These are phyloP conservation scores for Botrytis deweyae DNA, from an alignment of 2,329 filamentous ascomycete genomes.

Conservation along the genomic window DNA sequence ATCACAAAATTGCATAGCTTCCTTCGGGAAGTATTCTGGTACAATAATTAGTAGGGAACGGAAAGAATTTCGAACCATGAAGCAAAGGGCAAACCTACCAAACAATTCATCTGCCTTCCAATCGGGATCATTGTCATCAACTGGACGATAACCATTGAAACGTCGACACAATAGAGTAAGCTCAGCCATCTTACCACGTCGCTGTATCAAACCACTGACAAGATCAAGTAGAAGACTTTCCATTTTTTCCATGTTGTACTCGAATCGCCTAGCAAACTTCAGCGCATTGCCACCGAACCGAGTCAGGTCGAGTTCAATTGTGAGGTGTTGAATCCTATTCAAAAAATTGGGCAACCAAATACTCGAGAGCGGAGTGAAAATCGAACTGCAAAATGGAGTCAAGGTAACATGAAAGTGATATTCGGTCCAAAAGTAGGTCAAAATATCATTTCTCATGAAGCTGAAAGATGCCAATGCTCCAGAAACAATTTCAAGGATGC, in stretches of 20 bases:
- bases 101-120: conserved; percentile 1
- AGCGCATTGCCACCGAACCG: conserved; percentile 31
- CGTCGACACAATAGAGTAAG: conserved; percentile 28
- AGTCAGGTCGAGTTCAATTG: conserved; percentile 39
- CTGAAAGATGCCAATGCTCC: conserved; percentile 30
- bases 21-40: conserved; percentile 26
- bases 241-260: conserved; percentile 27
- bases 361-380: conserved; percentile 34
- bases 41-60: not conserved
- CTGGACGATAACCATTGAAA: conserved; percentile 25
- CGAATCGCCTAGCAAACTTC: conserved; percentile 23
- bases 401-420: conserved; percentile 39
- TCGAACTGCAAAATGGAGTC: conserved; percentile 31
- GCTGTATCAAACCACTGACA: conserved; percentile 24
- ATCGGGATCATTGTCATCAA: conserved; percentile 4
- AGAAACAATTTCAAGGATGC: conserved; percentile 31
- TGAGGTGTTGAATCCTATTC: conserved; percentile 34
- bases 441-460: conserved; percentile 33
- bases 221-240: conserved; percentile 25
- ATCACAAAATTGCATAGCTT: conserved; percentile 26
- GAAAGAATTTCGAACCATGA: conserved; percentile 9
- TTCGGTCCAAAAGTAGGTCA: conserved; percentile 39
- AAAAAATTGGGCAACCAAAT: conserved; percentile 33
- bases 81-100: not conserved
- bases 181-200: conserved; percentile 23